Percentiles rank a stretch among this genome's conserved stretches.
Conservation (phyloP, 768 basidiomycete species). For the Lyophyllum shimeji region DNA sequence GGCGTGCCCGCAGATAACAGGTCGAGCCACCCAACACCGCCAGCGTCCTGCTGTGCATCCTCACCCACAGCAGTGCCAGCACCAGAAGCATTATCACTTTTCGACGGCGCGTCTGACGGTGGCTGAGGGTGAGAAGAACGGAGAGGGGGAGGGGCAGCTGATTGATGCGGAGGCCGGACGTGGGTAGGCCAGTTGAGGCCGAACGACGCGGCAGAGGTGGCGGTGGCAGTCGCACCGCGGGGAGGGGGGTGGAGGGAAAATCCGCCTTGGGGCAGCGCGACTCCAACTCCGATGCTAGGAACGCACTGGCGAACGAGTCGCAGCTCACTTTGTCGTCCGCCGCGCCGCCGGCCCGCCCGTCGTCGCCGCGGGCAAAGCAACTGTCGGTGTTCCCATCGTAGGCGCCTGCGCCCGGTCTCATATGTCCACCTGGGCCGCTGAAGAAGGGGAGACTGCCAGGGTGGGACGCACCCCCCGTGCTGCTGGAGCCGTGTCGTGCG, state of each 20-base stretch:
- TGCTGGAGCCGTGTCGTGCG: background rate
- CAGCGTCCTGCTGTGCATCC: background rate
- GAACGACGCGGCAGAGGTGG: slow-evolving; percentile 13
- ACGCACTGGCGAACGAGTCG: slow-evolving; percentile 25
- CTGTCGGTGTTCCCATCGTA: slow-evolving; percentile 3
- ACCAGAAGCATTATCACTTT: background rate
- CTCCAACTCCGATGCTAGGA: too few species aligned
- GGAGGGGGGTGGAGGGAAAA: slow-evolving; percentile 2
- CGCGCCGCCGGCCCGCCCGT: slow-evolving; percentile 7
- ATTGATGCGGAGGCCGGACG: background rate
- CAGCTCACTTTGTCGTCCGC: slow-evolving; percentile 2
- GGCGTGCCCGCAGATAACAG: slow-evolving; percentile 9
- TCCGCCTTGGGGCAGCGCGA: background rate
- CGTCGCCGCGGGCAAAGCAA: background rate
- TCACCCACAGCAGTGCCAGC: too few species aligned
- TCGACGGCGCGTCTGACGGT: background rate
- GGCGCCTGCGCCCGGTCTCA: background rate
- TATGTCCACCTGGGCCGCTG: background rate
- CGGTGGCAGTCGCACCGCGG: too few species aligned
- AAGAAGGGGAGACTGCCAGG: slow-evolving; percentile 2
- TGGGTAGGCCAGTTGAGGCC: slow-evolving; percentile 17
- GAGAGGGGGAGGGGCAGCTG: background rate
- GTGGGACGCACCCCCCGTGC: background rate
- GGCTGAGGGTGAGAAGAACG: background rate
- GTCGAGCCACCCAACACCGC: slow-evolving; percentile 10